A percentile compares a stretch with the other conserved stretches of the same genome.
phyloP scores from a whole-genome alignment of 495 filamentous ascomycete genomes.

The Paragyromitra xinjiangensis region DNA sequence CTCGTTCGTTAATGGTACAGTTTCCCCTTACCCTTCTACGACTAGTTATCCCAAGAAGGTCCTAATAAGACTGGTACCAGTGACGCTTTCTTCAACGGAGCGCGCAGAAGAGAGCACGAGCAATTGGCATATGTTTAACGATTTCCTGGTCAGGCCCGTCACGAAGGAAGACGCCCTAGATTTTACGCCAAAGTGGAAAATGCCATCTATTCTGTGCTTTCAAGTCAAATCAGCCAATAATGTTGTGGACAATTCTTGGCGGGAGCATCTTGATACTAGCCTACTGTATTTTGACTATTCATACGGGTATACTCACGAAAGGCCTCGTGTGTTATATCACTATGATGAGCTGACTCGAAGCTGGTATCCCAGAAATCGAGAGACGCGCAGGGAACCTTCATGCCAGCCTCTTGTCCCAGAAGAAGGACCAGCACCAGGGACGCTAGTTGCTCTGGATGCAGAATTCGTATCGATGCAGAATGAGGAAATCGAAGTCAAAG shows the following conservation, averaged over 20 bases:
- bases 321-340: conserved; percentile 20
- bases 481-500: conserved; percentile 91
- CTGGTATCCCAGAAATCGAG: conserved; percentile 29
- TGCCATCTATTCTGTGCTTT: conserved; percentile 83
- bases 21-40: background rate
- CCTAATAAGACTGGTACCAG: conserved; percentile 58
- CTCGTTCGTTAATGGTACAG: conserved; percentile 79
- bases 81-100: conserved; percentile 71
- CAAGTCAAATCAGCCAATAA: conserved; percentile 80
- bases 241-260: conserved; percentile 84
- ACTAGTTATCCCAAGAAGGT: background rate
- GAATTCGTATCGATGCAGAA: conserved; percentile 93
- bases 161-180: conserved; percentile 81
- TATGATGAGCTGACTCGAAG: conserved; percentile 40
- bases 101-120: conserved; percentile 65
- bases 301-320: conserved; percentile 54
- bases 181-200: conserved; percentile 90
- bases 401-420: conserved; percentile 69
- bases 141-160: conserved; percentile 89
- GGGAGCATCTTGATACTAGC: conserved; percentile 78
- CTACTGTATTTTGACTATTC: conserved; percentile 78
- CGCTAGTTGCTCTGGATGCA: conserved; percentile 87
- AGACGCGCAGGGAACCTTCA: conserved; percentile 54
- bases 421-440: conserved; percentile 74
- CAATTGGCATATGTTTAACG: conserved; percentile 95